Percentiles rank a stretch among this genome's conserved stretches.
phyloP scores from a whole-genome alignment of 352 stramenopile genomes.

The Globisporangium canariense region DNA sequence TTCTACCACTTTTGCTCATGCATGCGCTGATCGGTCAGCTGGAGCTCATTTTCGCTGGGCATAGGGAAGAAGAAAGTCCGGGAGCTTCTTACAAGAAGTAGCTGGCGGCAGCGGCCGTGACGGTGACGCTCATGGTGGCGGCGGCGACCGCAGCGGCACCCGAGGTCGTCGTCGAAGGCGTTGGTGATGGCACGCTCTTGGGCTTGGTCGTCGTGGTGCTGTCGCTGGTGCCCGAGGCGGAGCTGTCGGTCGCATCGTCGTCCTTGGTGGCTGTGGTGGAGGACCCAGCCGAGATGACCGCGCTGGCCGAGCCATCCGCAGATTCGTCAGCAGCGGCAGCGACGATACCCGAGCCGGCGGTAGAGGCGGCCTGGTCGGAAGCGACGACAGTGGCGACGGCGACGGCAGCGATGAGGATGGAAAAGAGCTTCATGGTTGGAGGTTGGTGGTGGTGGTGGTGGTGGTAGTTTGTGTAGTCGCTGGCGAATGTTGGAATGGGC shows the following conservation, averaged over 20 bases:
- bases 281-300: neutral
- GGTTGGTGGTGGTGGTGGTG: neutral
- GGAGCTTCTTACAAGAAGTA: slow-evolving; percentile 20
- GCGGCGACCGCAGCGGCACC: slow-evolving; percentile 14
- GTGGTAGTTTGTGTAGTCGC: slow-evolving; percentile 29
- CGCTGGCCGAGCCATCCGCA: neutral
- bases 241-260: neutral
- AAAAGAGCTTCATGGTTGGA: slow-evolving; percentile 36
- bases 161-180: slow-evolving; percentile 10
- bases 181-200: slow-evolving; percentile 10
- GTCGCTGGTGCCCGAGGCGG: slow-evolving; percentile 11
- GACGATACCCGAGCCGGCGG: slow-evolving; percentile 2
- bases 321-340: neutral
- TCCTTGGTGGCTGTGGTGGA: neutral
- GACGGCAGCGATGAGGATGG: slow-evolving; percentile 38
- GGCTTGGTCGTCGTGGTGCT: slow-evolving; percentile 9
- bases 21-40: neutral
- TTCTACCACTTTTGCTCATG: no score
- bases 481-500: slow-evolving; percentile 38
- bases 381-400: slow-evolving; percentile 28
- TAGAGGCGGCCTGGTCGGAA: slow-evolving; percentile 16
- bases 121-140: slow-evolving; percentile 9
- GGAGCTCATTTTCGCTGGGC: neutral
- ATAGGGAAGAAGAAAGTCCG: neutral
- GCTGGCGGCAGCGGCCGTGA: slow-evolving; percentile 17